A percentile compares a stretch with the other conserved stretches of the same genome.
Evolutionary conservation across 495 filamentous ascomycete genomes (phyloP).

Genomic region (Penicillium coprophilum): DNA sequence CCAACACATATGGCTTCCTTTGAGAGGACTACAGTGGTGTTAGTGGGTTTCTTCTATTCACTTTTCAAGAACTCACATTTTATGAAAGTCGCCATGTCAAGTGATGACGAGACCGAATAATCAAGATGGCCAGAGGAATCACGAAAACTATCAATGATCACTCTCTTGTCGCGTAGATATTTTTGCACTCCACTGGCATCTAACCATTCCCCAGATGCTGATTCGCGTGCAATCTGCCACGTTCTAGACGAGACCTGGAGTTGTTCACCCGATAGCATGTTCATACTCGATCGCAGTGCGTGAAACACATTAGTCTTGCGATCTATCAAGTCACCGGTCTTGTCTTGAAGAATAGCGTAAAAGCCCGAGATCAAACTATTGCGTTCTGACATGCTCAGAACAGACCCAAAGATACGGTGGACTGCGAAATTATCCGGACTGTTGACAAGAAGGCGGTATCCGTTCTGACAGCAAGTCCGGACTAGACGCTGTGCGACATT

Average conservation of each 20-base stretch:
- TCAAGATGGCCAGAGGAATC: background rate
- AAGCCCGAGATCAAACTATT: slow-evolving; percentile 25
- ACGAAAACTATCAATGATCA: slow-evolving; percentile 13
- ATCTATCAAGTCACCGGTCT: slow-evolving; percentile 23
- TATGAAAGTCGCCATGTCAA: slow-evolving; percentile 27
- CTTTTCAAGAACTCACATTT: slow-evolving; percentile 22
- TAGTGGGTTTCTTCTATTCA: slow-evolving; percentile 7
- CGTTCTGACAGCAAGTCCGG: slow-evolving; percentile 28
- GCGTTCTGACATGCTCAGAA: slow-evolving; percentile 23
- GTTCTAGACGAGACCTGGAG: slow-evolving; percentile 18
- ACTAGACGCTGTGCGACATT: slow-evolving; percentile 33
- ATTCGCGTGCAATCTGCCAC: slow-evolving; percentile 28
- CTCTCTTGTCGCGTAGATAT: slow-evolving; percentile 24
- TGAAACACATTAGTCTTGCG: slow-evolving; percentile 23
- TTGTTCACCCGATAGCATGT: slow-evolving; percentile 16
- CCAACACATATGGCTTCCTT: slow-evolving; percentile 29
- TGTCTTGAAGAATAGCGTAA: slow-evolving; percentile 23
- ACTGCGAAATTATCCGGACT: slow-evolving; percentile 17
- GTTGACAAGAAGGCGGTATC: slow-evolving; percentile 28
- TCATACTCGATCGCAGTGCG: slow-evolving; percentile 13
- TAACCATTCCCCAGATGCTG: slow-evolving; percentile 25
- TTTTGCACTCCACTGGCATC: slow-evolving; percentile 35
- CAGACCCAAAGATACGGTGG: slow-evolving; percentile 25
- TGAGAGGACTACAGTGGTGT: slow-evolving; percentile 23
- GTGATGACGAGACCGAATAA: slow-evolving; percentile 11